Conservation (phyloP, 2,329 filamentous ascomycete species). For the Penicillium sp. region DNA sequence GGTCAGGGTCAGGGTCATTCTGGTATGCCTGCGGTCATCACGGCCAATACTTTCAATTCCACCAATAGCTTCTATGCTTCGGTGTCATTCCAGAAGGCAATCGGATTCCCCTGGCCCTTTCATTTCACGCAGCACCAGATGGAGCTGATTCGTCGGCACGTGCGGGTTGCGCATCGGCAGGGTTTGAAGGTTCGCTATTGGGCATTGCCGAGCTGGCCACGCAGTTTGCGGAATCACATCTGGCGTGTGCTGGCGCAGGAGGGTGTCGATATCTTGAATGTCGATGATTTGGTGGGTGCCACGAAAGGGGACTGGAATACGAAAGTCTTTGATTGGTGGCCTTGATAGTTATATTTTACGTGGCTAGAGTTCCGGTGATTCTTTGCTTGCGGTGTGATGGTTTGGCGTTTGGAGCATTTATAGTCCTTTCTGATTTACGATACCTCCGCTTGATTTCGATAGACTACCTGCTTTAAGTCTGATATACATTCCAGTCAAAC, state of each 20-base stretch:
- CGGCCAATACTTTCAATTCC: constrained; percentile 46
- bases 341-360: constrained; percentile 13
- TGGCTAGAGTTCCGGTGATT: not conserved
- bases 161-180: constrained; percentile 52
- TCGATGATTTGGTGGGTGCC: constrained; percentile 57
- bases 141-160: constrained; percentile 52
- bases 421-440: constrained; percentile 2
- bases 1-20: constrained; percentile 53
- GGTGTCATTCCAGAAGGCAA: constrained; percentile 51
- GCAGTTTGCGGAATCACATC: constrained; percentile 54
- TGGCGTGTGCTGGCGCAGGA: constrained; percentile 57
- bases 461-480: constrained; percentile 3
- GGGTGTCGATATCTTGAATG: constrained; percentile 59
- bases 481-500: not conserved
- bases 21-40: constrained; percentile 38
- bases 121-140: constrained; percentile 49
- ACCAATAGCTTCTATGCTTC: constrained; percentile 62
- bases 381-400: not conserved
- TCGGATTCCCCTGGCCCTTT: constrained; percentile 54
- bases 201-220: constrained; percentile 58
- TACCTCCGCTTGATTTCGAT: constrained; percentile 1
- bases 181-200: constrained; percentile 61
- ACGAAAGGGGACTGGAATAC: constrained; percentile 51
- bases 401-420: not conserved
- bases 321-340: constrained; percentile 36